phyloP scores from a whole-genome alignment of 768 basidiomycete species.

The Boletus reticulatus region DNA sequence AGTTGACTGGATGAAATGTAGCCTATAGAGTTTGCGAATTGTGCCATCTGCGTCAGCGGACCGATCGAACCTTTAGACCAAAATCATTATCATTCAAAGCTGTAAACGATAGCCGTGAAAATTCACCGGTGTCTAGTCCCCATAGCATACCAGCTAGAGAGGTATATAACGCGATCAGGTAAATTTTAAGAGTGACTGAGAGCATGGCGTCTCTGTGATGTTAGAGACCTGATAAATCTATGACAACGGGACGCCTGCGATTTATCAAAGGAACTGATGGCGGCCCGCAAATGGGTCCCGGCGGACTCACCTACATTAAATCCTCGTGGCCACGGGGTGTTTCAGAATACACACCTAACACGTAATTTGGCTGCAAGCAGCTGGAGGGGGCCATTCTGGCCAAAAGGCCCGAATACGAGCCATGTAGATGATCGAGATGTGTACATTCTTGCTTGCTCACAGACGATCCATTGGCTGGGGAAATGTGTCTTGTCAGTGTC shows the following conservation, averaged over 20 bases:
- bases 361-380: not conserved
- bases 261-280: too few species aligned
- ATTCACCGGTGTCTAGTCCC: constrained; percentile 32
- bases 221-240: not conserved
- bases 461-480: too few species aligned
- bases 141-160: constrained; percentile 31
- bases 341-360: not conserved
- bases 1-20: constrained; percentile 36
- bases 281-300: not conserved
- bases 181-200: constrained; percentile 17
- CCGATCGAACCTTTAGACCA: constrained; percentile 35
- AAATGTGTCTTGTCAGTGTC: too few species aligned
- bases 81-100: not conserved
- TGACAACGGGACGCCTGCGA: not conserved
- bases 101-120: not conserved
- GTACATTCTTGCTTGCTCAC: too few species aligned
- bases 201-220: constrained; percentile 6
- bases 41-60: constrained; percentile 45
- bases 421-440: not conserved
- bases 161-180: constrained; percentile 24
- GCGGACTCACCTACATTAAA: too few species aligned
- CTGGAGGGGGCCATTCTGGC: too few species aligned
- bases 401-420: not conserved
- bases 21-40: constrained; percentile 40
- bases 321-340: not conserved